Evolutionary conservation across 345 rosid species (phyloP).

Genomic region (Erodium maritimum): DNA sequence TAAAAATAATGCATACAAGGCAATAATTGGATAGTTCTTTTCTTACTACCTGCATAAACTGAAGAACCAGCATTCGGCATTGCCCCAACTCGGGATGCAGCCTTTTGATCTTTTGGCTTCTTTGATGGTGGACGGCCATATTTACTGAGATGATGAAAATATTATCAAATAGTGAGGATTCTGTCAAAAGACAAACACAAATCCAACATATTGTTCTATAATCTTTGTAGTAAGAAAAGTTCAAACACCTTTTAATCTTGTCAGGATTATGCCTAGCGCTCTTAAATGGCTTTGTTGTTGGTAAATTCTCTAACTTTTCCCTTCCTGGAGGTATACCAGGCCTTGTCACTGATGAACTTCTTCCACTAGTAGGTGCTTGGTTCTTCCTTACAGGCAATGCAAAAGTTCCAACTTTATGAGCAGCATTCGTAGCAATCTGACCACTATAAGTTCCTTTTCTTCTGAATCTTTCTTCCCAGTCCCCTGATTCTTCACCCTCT

Average conservation of each 20-base stretch:
- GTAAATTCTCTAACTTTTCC: constrained; percentile 51
- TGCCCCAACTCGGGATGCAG: constrained; percentile 38
- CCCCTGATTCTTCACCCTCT: constrained; percentile 86
- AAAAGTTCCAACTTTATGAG: constrained; percentile 42
- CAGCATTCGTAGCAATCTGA: constrained; percentile 30
- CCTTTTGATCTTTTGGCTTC: constrained; percentile 76
- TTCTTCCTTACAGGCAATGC: constrained; percentile 44
- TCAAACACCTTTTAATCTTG: constrained; percentile 60
- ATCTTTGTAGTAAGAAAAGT: neutral
- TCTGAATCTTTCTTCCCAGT: constrained; percentile 52
- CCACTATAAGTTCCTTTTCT: constrained; percentile 44
- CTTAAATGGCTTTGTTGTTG: constrained; percentile 51
- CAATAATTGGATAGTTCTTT: neutral
- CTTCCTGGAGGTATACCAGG: constrained; percentile 37
- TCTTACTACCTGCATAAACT: constrained; percentile 51
- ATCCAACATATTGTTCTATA: constrained; percentile 3
- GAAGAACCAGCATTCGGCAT: constrained; percentile 33
- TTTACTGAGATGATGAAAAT: constrained; percentile 43
- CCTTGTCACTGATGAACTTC: constrained; percentile 40
- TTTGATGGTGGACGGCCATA: constrained; percentile 73
- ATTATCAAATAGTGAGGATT: constrained; percentile 5
- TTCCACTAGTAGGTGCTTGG: constrained; percentile 38
- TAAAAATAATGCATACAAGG: too few species aligned
- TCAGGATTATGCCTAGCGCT: constrained; percentile 45
- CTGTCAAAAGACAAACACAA: neutral